Conservation (phyloP, 2,329 filamentous ascomycete species). For the Fusarium aywerte region DNA sequence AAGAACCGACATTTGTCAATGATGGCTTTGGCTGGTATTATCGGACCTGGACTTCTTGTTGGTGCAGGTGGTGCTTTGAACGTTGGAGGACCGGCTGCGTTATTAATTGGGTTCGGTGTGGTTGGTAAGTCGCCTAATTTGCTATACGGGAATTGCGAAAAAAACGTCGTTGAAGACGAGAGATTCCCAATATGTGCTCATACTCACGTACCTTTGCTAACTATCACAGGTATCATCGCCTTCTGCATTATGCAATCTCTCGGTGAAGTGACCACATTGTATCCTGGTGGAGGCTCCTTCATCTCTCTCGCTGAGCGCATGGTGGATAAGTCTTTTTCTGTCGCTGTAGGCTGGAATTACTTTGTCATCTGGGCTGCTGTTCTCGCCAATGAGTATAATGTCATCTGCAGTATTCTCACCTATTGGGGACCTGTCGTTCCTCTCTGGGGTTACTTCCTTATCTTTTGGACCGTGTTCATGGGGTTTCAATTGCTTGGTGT, state of each 20-base stretch:
- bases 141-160: neutral
- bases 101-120: slow-evolving; percentile 78
- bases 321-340: slow-evolving; percentile 75
- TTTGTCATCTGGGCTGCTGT: slow-evolving; percentile 75
- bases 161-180: neutral
- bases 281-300: slow-evolving; percentile 76
- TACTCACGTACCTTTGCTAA: slow-evolving; percentile 25
- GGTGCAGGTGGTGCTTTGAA: slow-evolving; percentile 76
- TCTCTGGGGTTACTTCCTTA: slow-evolving; percentile 74
- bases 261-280: slow-evolving; percentile 79
- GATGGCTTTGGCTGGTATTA: slow-evolving; percentile 71
- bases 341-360: slow-evolving; percentile 78
- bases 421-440: slow-evolving; percentile 72
- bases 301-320: slow-evolving; percentile 76
- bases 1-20: slow-evolving; percentile 75
- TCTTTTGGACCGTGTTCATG: slow-evolving; percentile 79
- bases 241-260: slow-evolving; percentile 76
- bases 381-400: slow-evolving; percentile 77
- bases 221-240: slow-evolving; percentile 65
- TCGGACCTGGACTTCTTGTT: slow-evolving; percentile 77
- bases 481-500: slow-evolving; percentile 77
- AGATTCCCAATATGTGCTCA: neutral
- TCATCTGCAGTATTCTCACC: slow-evolving; percentile 71
- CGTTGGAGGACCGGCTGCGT: slow-evolving; percentile 74
- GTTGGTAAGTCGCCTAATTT: slow-evolving; percentile 59